A percentile compares a stretch with the other conserved stretches of the same genome.
These are phyloP conservation scores for Quercus variabilis DNA, from an alignment of 306 rosid species.

Conservation along the genomic window DNA sequence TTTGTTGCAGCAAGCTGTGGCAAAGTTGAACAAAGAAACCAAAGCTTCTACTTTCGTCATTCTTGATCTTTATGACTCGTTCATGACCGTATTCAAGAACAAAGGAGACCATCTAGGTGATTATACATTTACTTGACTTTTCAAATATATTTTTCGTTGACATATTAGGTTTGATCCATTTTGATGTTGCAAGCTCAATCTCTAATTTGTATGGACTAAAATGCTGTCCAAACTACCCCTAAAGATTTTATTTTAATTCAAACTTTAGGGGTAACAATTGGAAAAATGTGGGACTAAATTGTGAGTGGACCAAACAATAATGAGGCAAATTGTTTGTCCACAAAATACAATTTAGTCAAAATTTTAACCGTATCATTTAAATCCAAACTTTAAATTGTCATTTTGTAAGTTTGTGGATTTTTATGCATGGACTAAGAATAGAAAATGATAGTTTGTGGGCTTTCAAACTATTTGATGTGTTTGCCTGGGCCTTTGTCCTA, in stretches of 20 bases:
- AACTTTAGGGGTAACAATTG: too few species aligned
- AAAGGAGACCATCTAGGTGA: slow-evolving; percentile 33
- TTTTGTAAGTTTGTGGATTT: too few species aligned
- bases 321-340: too few species aligned
- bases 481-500: neutral
- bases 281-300: too few species aligned
- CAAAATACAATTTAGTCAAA: too few species aligned
- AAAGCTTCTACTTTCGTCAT: slow-evolving; percentile 27
- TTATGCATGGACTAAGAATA: neutral
- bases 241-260: too few species aligned
- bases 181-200: too few species aligned
- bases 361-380: too few species aligned
- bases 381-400: too few species aligned
- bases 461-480: neutral
- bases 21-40: slow-evolving; percentile 42
- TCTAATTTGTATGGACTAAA: too few species aligned
- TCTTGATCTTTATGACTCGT: slow-evolving; percentile 60
- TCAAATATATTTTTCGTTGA: neutral
- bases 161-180: neutral
- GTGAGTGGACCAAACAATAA: too few species aligned
- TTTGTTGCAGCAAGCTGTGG: slow-evolving; percentile 53
- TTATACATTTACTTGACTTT: neutral
- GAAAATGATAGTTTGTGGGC: neutral
- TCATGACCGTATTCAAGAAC: slow-evolving; percentile 56
- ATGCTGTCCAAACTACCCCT: too few species aligned